A percentile compares a stretch with the other conserved stretches of the same genome.
phyloP scores from a whole-genome alignment of 73 alveolate genomes.

The Paramecium bursaria region DNA sequence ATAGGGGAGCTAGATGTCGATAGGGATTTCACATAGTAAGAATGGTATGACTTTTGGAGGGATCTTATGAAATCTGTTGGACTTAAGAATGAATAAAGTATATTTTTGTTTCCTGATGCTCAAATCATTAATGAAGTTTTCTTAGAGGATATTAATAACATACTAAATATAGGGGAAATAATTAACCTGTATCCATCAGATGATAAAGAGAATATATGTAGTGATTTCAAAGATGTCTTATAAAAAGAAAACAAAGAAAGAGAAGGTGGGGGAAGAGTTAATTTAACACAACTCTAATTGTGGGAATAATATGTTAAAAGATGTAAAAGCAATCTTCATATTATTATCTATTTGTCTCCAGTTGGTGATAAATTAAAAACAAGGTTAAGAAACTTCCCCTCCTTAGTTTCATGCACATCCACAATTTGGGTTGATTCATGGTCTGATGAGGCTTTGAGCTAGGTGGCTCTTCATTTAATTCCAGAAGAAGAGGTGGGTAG shows the following conservation, averaged over 20 bases:
- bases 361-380: conserved; percentile 87
- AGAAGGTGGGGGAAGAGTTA: conserved; percentile 71
- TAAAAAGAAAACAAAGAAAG: conserved; percentile 75
- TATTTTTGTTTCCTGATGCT: conserved; percentile 85
- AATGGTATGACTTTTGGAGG: conserved; percentile 90
- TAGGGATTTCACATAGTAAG: conserved; percentile 84
- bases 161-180: conserved; percentile 94
- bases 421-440: conserved; percentile 94
- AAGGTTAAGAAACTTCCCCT: conserved; percentile 89
- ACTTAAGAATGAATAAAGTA: conserved; percentile 82
- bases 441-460: conserved; percentile 91
- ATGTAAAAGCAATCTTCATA: conserved; percentile 89
- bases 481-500: conserved; percentile 73
- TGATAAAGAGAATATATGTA: conserved; percentile 85
- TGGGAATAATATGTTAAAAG: conserved; percentile 86
- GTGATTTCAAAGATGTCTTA: conserved; percentile 86
- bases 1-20: conserved; percentile 87
- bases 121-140: conserved; percentile 86
- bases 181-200: conserved; percentile 90
- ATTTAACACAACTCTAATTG: conserved; percentile 77
- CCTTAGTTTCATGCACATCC: conserved; percentile 91
- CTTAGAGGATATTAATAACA: conserved; percentile 91
- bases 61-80: conserved; percentile 82
- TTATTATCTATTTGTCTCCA: conserved; percentile 90
- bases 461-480: conserved; percentile 76